These are phyloP conservation scores for Aspergillus vadensis DNA, from an alignment of 2,329 filamentous ascomycete species.

Conservation along the genomic window DNA sequence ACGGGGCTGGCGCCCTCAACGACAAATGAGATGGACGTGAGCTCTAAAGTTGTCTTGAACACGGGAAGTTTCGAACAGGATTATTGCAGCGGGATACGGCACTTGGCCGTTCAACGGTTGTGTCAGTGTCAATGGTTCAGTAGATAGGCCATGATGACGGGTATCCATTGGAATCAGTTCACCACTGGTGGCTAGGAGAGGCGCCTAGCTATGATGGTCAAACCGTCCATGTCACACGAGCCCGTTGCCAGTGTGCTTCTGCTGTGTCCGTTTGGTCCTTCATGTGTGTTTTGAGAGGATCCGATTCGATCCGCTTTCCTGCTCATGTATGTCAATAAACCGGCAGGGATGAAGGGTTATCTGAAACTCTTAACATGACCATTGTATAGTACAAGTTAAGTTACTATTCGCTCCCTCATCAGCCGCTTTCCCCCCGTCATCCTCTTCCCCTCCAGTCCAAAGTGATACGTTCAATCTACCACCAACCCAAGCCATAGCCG, in stretches of 20 bases:
- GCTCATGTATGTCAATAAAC: not conserved
- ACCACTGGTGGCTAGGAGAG: not conserved
- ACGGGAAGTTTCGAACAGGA: conserved; percentile 23
- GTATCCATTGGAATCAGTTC: not conserved
- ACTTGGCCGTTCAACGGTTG: not conserved
- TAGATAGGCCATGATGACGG: not conserved
- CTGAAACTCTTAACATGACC: not conserved
- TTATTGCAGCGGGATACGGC: conserved; percentile 11
- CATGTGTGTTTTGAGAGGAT: not conserved
- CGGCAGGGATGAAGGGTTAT: not conserved
- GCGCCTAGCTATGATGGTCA: not conserved
- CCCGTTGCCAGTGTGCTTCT: not conserved
- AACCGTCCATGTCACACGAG: conserved; percentile 3
- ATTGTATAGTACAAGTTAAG: not conserved
- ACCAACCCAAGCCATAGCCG: not conserved
- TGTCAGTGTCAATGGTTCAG: not conserved
- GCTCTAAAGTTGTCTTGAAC: conserved; percentile 6
- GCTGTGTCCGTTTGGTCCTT: not conserved
- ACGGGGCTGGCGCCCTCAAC: too few species aligned
- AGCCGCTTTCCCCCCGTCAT: not conserved
- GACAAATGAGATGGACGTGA: too few species aligned
- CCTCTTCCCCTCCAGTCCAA: not conserved
- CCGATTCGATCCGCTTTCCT: not conserved
- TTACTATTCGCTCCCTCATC: not conserved
- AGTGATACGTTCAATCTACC: not conserved